Base-by-base conservation (phyloP, 106 monocot species). In the Xerophyta viscosa region DNA sequence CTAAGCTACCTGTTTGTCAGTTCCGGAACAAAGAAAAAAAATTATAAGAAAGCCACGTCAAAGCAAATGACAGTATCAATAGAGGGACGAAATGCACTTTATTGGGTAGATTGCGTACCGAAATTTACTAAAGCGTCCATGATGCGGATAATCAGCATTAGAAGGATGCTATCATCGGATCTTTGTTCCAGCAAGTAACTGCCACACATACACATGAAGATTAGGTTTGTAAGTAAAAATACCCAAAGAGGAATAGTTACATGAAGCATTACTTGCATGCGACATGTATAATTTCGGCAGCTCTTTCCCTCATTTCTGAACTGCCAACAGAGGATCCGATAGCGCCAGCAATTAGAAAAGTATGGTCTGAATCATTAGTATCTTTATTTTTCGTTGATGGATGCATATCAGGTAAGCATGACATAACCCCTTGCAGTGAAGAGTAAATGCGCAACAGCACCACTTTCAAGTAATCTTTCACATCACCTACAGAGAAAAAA, bases 131-230 rank as follows among this genome's bases (percentile, higher is more conserved):
- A 65, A 50, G 86, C 72, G 75, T 98, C 79, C 64, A 98, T 77
- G 54, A 90, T 65, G 41, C 79, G 96, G 52, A 90, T 90, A 31
- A 90, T 43, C 33, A 98, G 96, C 15, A 90, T 55, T n/a, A 98
- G 62, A 37, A 98, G 96, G 31, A 89, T 90, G 66, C 90, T 98
- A 73, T 98, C 96, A 61, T 98, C 96, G 50, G 96, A 71, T 72
- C 86, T 78, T 63, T 86, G 73, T 50, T 80, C 68, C 51, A 86
- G 54, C 29, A 90, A 65, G 53, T 86, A 98, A 66, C 96, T 98
- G 66, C 29, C 44, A 61, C 26, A 63, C 25, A 33, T 49, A 27
- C 20, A 61, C 21, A 42, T 48, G 12, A 10, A 29, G 24, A 54
- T 71, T 37, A 60, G 19, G 6, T 48, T 19, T 15, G 20, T 24